Percentiles rank a stretch among this genome's conserved stretches.
These are phyloP conservation scores for Inga oerstediana DNA, from an alignment of 306 rosid species.

Conservation along the genomic window DNA sequence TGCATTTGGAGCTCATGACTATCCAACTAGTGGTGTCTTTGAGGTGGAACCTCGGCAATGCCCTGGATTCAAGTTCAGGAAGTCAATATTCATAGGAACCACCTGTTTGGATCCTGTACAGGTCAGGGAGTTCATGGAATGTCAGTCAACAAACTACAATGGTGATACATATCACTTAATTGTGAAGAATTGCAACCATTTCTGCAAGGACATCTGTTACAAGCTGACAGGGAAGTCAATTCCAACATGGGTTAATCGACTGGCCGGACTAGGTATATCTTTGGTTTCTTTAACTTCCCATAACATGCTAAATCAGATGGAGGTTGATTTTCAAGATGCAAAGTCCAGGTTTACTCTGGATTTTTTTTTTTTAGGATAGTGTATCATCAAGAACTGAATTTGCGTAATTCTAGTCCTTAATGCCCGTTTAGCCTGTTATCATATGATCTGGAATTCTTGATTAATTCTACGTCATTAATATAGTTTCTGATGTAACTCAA, in stretches of 20 bases:
- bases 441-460: not conserved
- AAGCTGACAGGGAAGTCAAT: constrained; percentile 89
- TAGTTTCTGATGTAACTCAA: not conserved
- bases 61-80: constrained; percentile 95
- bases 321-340: constrained; percentile 8
- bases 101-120: constrained; percentile 71
- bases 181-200: constrained; percentile 96
- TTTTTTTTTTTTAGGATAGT: not conserved
- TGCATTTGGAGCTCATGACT: constrained; percentile 98
- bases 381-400: not conserved
- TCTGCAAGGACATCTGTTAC: constrained; percentile 91
- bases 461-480: not conserved
- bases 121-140: constrained; percentile 96
- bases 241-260: constrained; percentile 96
- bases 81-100: constrained; percentile 87
- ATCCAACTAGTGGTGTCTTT: constrained; percentile 91
- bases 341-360: not conserved
- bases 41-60: constrained; percentile 98
- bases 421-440: not conserved
- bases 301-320: constrained; percentile 10
- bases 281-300: constrained; percentile 30
- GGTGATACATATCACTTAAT: constrained; percentile 94
- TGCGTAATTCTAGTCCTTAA: not conserved
- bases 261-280: constrained; percentile 83
- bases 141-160: constrained; percentile 68